Evolutionary conservation across 345 rosid species (phyloP).

Genomic region (Eucalyptus tenuipes): DNA sequence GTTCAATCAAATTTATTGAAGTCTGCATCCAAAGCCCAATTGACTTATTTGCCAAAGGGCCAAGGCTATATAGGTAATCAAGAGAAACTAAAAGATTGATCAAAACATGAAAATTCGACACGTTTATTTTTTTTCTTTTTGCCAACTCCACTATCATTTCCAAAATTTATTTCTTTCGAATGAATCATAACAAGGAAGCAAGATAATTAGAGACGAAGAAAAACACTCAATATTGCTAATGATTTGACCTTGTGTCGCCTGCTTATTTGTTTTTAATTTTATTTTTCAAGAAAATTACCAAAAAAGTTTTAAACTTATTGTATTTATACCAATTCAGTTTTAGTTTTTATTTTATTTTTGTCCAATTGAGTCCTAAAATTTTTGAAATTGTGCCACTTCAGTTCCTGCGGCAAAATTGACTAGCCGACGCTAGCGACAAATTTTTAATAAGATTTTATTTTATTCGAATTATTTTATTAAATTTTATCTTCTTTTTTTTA

Average conservation of each 20-base stretch:
- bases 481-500: no score
- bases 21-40: not conserved
- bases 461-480: no score
- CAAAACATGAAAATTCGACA: not conserved
- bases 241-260: not conserved
- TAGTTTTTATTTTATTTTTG: no score
- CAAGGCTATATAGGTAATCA: not conserved
- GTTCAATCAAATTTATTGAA: not conserved
- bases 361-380: no score
- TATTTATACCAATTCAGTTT: no score
- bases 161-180: not conserved
- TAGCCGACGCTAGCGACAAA: rapidly evolving
- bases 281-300: not conserved
- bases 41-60: not conserved
- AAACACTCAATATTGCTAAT: not conserved
- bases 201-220: not conserved
- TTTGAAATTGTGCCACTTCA: rapidly evolving
- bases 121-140: not conserved
- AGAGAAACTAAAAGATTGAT: not conserved
- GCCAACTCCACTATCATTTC: not conserved
- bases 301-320: no score
- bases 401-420: rapidly evolving
- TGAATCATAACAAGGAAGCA: not conserved
- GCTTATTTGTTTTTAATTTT: not conserved
- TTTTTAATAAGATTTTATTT: no score